These are phyloP conservation scores for Sordariomycetes sp. DNA, from an alignment of 2,329 filamentous ascomycete species.

Conservation along the genomic window DNA sequence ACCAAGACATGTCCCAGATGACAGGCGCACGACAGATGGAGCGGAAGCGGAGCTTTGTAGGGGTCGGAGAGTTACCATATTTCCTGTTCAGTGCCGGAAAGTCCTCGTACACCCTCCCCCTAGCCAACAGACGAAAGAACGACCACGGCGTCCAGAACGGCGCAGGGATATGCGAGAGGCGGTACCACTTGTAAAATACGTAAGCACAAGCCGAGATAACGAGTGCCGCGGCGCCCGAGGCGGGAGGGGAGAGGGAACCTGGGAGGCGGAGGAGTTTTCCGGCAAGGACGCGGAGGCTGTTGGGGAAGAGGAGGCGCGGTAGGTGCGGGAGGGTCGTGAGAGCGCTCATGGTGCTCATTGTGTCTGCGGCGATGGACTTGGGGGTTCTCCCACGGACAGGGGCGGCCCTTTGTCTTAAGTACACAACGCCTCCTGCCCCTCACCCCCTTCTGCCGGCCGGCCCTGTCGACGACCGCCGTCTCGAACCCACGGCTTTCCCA, in stretches of 20 bases:
- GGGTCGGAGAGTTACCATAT: neutral
- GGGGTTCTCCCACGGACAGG: no score
- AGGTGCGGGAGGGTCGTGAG: neutral
- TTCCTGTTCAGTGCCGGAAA: neutral
- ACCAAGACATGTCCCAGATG: neutral
- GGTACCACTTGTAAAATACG: constrained; percentile 12
- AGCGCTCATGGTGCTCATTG: neutral
- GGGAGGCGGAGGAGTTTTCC: neutral
- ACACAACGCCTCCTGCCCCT: no score
- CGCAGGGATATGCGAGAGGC: constrained; percentile 19
- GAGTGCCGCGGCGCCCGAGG: neutral
- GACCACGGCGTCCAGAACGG: constrained; percentile 18
- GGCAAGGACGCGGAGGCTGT: neutral
- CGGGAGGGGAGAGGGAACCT: neutral
- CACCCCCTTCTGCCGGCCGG: no score
- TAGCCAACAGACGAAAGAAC: constrained; percentile 7
- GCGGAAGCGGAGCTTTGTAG: neutral
- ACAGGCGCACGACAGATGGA: neutral
- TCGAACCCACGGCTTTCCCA: no score
- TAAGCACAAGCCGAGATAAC: neutral
- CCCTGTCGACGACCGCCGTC: no score
- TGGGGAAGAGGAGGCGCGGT: neutral
- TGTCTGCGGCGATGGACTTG: neutral
- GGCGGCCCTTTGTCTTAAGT: no score
- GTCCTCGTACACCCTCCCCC: neutral